Conservation (phyloP, 345 rosid genomes). For the Citrus unshiu region DNA sequence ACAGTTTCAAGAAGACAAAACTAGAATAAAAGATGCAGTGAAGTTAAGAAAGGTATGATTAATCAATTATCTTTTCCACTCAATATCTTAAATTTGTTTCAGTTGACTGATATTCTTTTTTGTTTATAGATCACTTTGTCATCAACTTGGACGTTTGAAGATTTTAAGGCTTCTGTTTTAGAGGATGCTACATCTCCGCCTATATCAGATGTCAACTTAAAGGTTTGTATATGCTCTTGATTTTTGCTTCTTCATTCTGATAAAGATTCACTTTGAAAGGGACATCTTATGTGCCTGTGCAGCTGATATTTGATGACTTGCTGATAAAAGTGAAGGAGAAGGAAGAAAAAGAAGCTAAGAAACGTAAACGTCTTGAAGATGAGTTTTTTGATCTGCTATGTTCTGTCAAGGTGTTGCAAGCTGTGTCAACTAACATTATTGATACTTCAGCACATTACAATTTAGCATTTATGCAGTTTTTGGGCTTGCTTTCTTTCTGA, state of each 20-base stretch:
- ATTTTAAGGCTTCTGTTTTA: slow-evolving; percentile 59
- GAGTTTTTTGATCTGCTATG: slow-evolving; percentile 38
- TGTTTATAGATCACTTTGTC: slow-evolving; percentile 50
- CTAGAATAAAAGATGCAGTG: slow-evolving; percentile 66
- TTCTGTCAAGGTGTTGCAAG: slow-evolving; percentile 40
- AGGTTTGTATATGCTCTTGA: slow-evolving; percentile 33
- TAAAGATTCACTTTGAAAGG: background rate
- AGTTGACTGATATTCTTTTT: slow-evolving; percentile 24
- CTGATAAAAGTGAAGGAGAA: slow-evolving; percentile 79
- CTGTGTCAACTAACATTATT: slow-evolving; percentile 1
- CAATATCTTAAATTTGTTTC: slow-evolving; percentile 9
- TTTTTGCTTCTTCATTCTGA: background rate
- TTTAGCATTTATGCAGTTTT: slow-evolving; percentile 19
- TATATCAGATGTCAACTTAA: slow-evolving; percentile 58
- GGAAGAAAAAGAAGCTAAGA: slow-evolving; percentile 90
- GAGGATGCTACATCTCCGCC: slow-evolving; percentile 48
- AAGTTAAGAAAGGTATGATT: slow-evolving; percentile 67
- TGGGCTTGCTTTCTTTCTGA: slow-evolving; percentile 20
- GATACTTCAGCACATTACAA: slow-evolving; percentile 5
- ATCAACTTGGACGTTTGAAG: slow-evolving; percentile 68
- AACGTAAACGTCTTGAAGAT: slow-evolving; percentile 62
- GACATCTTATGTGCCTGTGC: slow-evolving; percentile 16
- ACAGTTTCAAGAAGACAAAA: slow-evolving; percentile 82
- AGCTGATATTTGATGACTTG: slow-evolving; percentile 78
- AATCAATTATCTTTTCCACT: background rate